A percentile compares a stretch with the other conserved stretches of the same genome.
Conservation (phyloP, 75 land plant genomes). For the Pinus albicaulis region DNA sequence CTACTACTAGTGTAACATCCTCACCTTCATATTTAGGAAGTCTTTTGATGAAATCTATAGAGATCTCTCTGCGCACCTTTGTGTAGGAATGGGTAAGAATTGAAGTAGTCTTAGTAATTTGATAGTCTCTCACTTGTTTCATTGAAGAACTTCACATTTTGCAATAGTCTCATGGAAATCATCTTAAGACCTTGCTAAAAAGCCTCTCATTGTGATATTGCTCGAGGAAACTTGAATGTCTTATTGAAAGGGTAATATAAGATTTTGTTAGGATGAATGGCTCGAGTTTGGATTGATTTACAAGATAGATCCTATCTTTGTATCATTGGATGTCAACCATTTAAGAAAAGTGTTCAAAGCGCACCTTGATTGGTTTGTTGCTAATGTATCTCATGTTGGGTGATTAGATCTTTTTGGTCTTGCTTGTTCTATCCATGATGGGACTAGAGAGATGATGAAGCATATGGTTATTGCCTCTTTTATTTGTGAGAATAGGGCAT, state of each 20-base stretch:
- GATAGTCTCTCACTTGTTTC: background rate
- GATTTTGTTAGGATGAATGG: background rate
- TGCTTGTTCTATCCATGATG: background rate
- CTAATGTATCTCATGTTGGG: background rate
- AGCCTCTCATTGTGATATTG: background rate
- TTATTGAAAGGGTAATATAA: background rate
- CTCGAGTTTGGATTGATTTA: background rate
- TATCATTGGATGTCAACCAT: background rate
- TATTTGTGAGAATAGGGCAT: background rate
- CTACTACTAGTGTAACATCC: too few species aligned
- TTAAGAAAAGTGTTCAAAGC: background rate
- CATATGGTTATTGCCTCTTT: background rate
- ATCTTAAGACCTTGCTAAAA: background rate
- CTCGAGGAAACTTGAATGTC: background rate
- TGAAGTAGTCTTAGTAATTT: background rate
- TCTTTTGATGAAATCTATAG: too few species aligned
- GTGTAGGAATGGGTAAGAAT: too few species aligned
- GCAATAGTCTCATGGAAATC: background rate
- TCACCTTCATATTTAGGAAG: too few species aligned
- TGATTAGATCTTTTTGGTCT: background rate
- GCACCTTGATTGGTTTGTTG: background rate
- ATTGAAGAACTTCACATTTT: background rate
- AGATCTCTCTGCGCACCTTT: too few species aligned
- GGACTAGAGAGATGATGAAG: background rate
- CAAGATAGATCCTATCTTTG: background rate